These are phyloP conservation scores for Pseudonitzschia multiseries DNA, from an alignment of 108 stramenopile species.

Conservation along the genomic window DNA sequence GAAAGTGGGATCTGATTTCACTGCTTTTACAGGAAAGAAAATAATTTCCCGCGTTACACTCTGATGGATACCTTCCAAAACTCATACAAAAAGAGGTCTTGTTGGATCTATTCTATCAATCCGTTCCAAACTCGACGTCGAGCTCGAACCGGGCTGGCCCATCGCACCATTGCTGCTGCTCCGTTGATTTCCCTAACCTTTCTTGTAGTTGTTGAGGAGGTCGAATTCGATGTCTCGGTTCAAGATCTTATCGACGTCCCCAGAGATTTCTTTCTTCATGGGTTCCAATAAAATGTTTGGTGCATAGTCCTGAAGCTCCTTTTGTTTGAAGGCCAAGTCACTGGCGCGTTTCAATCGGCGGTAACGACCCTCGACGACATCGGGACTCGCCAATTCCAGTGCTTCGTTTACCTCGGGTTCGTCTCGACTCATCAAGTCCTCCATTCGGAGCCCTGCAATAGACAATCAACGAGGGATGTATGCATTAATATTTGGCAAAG, in stretches of 20 bases:
- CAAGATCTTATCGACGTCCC: constrained; percentile 75
- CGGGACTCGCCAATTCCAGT: constrained; percentile 76
- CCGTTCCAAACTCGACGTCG: not conserved
- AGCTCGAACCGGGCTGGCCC: not conserved
- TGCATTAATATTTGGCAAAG: not conserved
- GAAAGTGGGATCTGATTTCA: no score
- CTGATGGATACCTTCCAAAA: no score
- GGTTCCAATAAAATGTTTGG: constrained; percentile 62
- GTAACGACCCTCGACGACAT: constrained; percentile 75
- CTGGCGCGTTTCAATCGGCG: constrained; percentile 88
- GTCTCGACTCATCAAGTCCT: constrained; percentile 81
- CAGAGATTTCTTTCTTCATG: constrained; percentile 76
- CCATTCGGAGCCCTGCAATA: constrained; percentile 73
- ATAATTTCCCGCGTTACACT: no score
- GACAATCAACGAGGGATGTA: not conserved
- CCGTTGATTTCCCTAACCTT: constrained; percentile 26
- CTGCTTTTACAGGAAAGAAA: no score
- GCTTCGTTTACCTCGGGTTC: constrained; percentile 79
- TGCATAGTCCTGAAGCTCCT: constrained; percentile 82
- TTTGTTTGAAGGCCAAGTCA: constrained; percentile 84
- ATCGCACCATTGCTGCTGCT: not conserved
- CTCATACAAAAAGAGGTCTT: not conserved
- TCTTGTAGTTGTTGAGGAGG: constrained; percentile 77
- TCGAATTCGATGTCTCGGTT: constrained; percentile 80
- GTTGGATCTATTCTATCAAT: not conserved